phyloP scores from a whole-genome alignment of 768 basidiomycete species.

The Amylocystis lapponica region DNA sequence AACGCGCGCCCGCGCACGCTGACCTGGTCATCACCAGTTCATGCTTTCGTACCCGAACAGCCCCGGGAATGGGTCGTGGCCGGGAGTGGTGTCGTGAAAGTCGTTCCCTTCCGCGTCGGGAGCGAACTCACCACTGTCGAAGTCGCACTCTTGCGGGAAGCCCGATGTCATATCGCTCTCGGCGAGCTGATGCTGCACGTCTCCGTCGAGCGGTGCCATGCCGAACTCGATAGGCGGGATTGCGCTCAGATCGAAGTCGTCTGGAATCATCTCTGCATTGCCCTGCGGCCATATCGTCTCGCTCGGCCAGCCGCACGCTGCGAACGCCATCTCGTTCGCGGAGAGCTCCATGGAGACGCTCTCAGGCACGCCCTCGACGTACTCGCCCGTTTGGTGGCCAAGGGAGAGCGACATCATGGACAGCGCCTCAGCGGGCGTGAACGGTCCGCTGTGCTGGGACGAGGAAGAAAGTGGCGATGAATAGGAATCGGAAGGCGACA shows the following conservation, averaged over 20 bases:
- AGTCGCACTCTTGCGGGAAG: slow-evolving; percentile 9
- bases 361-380: slow-evolving; percentile 26
- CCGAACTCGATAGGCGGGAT: slow-evolving; percentile 65
- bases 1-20: slow-evolving; percentile 28
- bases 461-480: slow-evolving; percentile 44
- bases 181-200: slow-evolving; percentile 15
- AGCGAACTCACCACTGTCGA: slow-evolving; percentile 16
- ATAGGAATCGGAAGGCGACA: slow-evolving; percentile 44
- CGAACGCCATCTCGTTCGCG: slow-evolving; percentile 28
- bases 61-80: slow-evolving; percentile 30
- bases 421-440: slow-evolving; percentile 38
- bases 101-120: slow-evolving; percentile 20
- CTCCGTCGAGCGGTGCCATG: slow-evolving; percentile 38
- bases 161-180: slow-evolving; percentile 3
- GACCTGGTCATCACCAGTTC: slow-evolving; percentile 27
- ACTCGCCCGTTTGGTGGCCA: slow-evolving; percentile 16
- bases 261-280: slow-evolving; percentile 38
- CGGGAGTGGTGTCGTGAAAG: slow-evolving; percentile 24
- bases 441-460: slow-evolving; percentile 44
- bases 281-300: slow-evolving; percentile 29
- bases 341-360: slow-evolving; percentile 9
- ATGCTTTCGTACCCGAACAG: slow-evolving; percentile 33
- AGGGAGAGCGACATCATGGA: slow-evolving; percentile 24
- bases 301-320: slow-evolving; percentile 16
- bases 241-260: slow-evolving; percentile 62